phyloP scores from a whole-genome alignment of 305 asterid species.

The Rubia peregrina region DNA sequence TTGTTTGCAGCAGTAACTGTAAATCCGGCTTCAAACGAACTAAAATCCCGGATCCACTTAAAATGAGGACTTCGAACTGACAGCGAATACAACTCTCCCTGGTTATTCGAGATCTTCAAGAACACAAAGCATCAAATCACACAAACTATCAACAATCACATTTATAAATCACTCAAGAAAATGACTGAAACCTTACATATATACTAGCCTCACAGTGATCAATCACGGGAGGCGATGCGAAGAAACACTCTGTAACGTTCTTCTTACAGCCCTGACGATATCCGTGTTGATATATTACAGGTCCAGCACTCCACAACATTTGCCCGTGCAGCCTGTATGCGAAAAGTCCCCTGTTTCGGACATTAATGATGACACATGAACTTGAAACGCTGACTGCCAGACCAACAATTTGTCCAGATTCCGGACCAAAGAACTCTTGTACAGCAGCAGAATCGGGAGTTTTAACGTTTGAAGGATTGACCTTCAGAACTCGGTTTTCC shows the following conservation, averaged over 20 bases:
- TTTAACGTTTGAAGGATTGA: slow-evolving; percentile 38
- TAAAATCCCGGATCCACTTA: slow-evolving; percentile 81
- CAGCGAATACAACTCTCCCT: slow-evolving; percentile 78
- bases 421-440: slow-evolving; percentile 59
- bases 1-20: slow-evolving; percentile 70
- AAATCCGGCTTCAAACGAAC: slow-evolving; percentile 46
- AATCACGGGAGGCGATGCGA: slow-evolving; percentile 63
- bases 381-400: slow-evolving; percentile 61
- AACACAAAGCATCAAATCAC: not conserved
- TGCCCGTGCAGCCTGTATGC: slow-evolving; percentile 53
- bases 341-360: slow-evolving; percentile 65
- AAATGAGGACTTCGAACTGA: slow-evolving; percentile 74
- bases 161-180: not conserved
- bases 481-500: slow-evolving; percentile 62
- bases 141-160: not conserved
- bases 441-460: slow-evolving; percentile 47
- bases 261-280: slow-evolving; percentile 84
- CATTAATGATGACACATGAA: slow-evolving; percentile 55
- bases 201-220: slow-evolving; percentile 94
- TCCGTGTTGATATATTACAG: slow-evolving; percentile 66
- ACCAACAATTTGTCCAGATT: slow-evolving; percentile 62
- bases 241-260: slow-evolving; percentile 56
- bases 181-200: slow-evolving; percentile 40
- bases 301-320: slow-evolving; percentile 82
- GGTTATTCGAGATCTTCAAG: slow-evolving; percentile 61